A percentile compares a stretch with the other conserved stretches of the same genome.
Evolutionary conservation across 306 rosid species (phyloP).

Genomic region (Vicia sativa): DNA sequence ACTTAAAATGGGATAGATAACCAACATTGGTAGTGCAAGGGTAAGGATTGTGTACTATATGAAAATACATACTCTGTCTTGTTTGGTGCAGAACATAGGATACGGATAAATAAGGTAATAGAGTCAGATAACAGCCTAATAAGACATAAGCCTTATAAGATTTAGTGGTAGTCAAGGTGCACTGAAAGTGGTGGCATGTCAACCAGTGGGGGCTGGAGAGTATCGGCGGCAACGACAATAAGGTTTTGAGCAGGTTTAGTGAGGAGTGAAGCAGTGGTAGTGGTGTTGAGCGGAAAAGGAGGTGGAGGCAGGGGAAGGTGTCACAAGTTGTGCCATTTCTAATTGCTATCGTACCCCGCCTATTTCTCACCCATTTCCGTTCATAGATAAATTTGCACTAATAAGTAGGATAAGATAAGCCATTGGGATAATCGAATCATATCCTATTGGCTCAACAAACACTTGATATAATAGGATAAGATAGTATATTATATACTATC

Average conservation of each 20-base stretch:
- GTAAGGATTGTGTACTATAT: not conserved
- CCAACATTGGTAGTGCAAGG: conserved; percentile 21
- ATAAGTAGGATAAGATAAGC: not conserved
- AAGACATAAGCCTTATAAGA: not conserved
- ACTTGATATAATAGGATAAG: not conserved
- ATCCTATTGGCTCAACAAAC: not conserved
- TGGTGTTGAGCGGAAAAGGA: conserved; percentile 2
- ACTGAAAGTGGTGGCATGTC: not conserved
- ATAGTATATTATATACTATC: not conserved
- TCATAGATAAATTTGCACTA: not conserved
- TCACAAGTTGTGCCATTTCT: not conserved
- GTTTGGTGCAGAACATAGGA: not conserved
- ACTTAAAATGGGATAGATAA: conserved; percentile 18
- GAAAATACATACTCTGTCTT: not conserved
- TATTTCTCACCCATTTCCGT: not conserved
- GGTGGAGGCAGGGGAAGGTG: not conserved
- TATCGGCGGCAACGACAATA: not conserved
- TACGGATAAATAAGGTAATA: not conserved
- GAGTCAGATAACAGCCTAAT: not conserved
- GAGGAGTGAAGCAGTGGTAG: not conserved
- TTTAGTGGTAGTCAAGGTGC: not conserved
- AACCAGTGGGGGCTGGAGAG: not conserved
- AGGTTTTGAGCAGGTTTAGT: not conserved
- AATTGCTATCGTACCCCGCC: not conserved
- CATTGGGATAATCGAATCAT: not conserved